phyloP scores from a whole-genome alignment of 75 land plant genomes.

The Chamaecyparis obtusa region DNA sequence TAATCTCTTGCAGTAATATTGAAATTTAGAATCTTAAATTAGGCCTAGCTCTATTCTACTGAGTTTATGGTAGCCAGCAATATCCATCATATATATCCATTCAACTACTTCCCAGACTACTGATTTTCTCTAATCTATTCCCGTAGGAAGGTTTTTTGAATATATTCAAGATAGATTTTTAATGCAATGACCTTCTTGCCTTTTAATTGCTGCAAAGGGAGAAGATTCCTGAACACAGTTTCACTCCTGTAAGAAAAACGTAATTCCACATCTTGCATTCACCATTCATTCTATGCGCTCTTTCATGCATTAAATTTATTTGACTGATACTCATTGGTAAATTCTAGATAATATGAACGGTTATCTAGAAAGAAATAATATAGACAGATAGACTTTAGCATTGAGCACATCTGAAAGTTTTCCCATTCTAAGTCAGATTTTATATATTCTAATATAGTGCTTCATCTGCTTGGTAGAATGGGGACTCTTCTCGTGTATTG shows the following conservation, averaged over 20 bases:
- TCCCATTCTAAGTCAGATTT: background rate
- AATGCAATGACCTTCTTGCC: background rate
- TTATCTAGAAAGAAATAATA: background rate
- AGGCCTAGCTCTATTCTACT: background rate
- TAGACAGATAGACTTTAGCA: background rate
- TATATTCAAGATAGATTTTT: background rate
- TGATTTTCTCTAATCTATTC: background rate
- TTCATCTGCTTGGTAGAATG: conserved; percentile 34
- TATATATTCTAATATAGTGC: background rate
- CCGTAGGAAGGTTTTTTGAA: background rate
- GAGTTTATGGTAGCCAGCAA: background rate
- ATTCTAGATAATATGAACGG: background rate
- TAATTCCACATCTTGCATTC: background rate
- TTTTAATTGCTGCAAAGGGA: background rate
- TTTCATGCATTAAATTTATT: background rate
- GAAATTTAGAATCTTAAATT: background rate
- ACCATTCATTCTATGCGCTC: background rate
- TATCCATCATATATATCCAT: background rate
- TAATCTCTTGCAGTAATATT: background rate
- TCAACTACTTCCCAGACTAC: background rate
- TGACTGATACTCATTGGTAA: background rate
- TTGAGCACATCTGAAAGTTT: background rate
- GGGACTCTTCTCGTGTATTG: conserved; percentile 62
- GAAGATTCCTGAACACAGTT: background rate
- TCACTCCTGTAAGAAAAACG: background rate